A percentile compares a stretch with the other conserved stretches of the same genome.
Conservation (phyloP, 306 rosid genomes). For the Dryas alaskensis region DNA sequence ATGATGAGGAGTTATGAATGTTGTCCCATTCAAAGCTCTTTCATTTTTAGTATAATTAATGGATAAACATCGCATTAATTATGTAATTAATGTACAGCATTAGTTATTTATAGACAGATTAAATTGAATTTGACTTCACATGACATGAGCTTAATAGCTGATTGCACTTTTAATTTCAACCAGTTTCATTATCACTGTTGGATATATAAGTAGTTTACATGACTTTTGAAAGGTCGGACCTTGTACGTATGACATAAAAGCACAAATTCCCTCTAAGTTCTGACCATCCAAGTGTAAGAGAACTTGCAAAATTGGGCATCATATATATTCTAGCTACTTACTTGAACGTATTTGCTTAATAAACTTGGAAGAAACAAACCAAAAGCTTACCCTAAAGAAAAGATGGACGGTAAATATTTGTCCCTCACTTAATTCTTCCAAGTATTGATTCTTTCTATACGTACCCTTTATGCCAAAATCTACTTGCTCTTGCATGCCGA, state of each 20-base stretch:
- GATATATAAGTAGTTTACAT: background rate
- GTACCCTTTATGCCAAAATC: no score
- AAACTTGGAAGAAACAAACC: background rate
- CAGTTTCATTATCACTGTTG: background rate
- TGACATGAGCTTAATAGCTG: no score
- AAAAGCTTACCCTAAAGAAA: no score
- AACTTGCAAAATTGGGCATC: background rate
- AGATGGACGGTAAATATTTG: background rate
- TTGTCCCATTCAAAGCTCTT: background rate
- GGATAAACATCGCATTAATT: background rate
- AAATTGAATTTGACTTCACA: no score
- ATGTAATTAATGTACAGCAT: no score
- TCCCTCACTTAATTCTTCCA: no score
- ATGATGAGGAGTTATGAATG: background rate
- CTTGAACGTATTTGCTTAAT: background rate
- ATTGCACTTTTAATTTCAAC: background rate
- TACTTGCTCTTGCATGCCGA: no score
- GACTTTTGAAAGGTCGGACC: background rate
- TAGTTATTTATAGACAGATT: no score
- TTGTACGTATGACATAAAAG: background rate
- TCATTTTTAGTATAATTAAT: background rate
- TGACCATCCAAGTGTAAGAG: background rate
- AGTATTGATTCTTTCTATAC: no score
- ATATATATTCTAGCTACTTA: background rate
- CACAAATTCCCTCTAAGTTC: background rate